A percentile compares a stretch with the other conserved stretches of the same genome.
Evolutionary conservation across 1,284 basidiomycete genomes (phyloP).

Genomic region (Xerocomus cyaneibrunnescens): DNA sequence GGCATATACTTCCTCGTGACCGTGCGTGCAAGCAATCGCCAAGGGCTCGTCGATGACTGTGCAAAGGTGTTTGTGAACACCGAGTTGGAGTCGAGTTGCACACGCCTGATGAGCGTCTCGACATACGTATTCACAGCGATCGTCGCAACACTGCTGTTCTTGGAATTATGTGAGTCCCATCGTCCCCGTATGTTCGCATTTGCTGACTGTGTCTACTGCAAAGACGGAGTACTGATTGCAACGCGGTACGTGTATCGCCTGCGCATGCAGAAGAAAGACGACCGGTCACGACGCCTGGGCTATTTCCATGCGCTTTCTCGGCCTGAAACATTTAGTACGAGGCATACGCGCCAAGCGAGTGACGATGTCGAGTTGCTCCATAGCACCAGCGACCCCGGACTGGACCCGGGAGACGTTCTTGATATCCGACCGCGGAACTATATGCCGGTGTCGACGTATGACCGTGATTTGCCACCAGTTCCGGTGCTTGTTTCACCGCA

Average conservation of each 20-base stretch:
- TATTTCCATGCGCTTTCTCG: conserved; percentile 35
- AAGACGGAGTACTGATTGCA: conserved; percentile 58
- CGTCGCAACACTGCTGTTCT: conserved; percentile 44
- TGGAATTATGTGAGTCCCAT: conserved; percentile 51
- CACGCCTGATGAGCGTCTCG: conserved; percentile 41
- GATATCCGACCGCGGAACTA: conserved; percentile 25
- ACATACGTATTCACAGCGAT: conserved; percentile 49
- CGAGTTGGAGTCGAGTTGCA: conserved; percentile 45
- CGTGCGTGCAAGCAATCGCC: conserved; percentile 46
- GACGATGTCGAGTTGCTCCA: conserved; percentile 32
- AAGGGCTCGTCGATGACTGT: conserved; percentile 46
- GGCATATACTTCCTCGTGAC: conserved; percentile 52
- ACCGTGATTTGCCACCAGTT: conserved; percentile 16
- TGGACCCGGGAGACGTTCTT: conserved; percentile 24
- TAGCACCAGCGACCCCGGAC: conserved; percentile 7
- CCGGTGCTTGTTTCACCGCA: conserved; percentile 2
- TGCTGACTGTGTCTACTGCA: neutral
- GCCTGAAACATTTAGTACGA: conserved; percentile 13
- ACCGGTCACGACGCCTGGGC: conserved; percentile 33
- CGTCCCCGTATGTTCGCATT: neutral
- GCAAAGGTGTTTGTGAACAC: conserved; percentile 43
- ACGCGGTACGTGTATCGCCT: conserved; percentile 61
- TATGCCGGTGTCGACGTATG: conserved; percentile 19
- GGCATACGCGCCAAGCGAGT: conserved; percentile 29
- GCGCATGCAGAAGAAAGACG: conserved; percentile 46